phyloP scores from a whole-genome alignment of 1,284 basidiomycete species.

The Fomitiporia mediterranea region DNA sequence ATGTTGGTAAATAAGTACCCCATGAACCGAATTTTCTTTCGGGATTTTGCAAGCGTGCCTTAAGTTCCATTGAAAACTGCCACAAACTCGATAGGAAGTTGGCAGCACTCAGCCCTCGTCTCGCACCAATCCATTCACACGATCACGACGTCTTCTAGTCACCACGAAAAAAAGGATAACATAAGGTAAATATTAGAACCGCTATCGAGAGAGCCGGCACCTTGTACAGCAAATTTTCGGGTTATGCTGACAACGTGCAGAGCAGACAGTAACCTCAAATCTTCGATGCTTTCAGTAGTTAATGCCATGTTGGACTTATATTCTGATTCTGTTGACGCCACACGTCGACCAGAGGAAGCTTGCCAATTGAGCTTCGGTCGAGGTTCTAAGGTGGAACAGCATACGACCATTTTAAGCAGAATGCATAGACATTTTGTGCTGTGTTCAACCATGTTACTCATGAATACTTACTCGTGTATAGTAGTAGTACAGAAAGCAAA shows the following conservation, averaged over 20 bases:
- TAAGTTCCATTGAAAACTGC: not conserved
- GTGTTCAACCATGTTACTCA: no score
- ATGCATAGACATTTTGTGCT: no score
- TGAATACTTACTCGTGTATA: no score
- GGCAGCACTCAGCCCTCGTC: no score
- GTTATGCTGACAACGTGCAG: no score
- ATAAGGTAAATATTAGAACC: no score
- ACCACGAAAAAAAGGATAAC: no score
- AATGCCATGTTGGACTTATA: not conserved
- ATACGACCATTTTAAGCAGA: no score
- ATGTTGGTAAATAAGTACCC: not conserved
- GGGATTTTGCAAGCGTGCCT: not conserved
- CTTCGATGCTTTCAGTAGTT: not conserved
- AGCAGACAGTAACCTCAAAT: not conserved
- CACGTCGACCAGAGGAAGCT: not conserved
- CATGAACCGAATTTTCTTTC: not conserved
- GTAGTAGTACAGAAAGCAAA: no score
- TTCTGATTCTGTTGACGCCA: not conserved
- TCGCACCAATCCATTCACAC: no score
- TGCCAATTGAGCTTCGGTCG: not conserved
- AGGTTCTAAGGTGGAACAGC: no score
- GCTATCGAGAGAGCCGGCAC: conserved; percentile 63
- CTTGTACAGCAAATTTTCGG: conserved; percentile 55
- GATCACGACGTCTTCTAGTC: not conserved
- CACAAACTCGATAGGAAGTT: not conserved